Percentiles rank a stretch among this genome's conserved stretches.
These are phyloP conservation scores for Penicillium coprophilum DNA, from an alignment of 495 filamentous ascomycete species.

Conservation along the genomic window DNA sequence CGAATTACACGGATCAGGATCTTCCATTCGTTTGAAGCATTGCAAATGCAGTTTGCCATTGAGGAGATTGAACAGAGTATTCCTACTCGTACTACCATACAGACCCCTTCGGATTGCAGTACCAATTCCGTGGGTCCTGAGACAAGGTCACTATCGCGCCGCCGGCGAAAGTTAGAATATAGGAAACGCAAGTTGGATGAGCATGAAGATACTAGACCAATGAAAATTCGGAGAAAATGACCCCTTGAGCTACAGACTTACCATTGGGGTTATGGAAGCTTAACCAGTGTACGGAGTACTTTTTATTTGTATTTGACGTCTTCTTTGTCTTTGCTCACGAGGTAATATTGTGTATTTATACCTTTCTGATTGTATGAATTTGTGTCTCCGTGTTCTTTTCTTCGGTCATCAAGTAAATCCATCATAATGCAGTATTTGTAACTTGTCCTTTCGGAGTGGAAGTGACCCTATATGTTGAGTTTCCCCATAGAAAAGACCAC, in stretches of 20 bases:
- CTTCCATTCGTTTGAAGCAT: neutral
- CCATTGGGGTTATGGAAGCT: neutral
- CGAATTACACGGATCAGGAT: neutral
- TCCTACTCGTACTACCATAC: neutral
- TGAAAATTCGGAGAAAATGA: neutral
- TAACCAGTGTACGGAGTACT: neutral
- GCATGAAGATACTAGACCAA: neutral
- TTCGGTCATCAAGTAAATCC: too few species aligned
- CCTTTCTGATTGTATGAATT: neutral
- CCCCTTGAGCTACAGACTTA: neutral
- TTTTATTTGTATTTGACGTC: neutral
- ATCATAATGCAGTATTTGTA: too few species aligned
- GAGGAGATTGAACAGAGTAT: neutral
- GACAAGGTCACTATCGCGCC: neutral
- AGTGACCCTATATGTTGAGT: neutral
- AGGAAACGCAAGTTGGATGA: neutral
- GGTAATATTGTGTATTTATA: neutral
- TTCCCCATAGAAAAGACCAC: neutral
- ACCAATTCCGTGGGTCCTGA: neutral
- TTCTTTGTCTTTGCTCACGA: neutral
- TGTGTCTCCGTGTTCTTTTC: too few species aligned
- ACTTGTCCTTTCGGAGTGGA: too few species aligned
- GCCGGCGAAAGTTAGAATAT: neutral
- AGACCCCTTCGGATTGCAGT: neutral
- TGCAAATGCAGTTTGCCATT: conserved; percentile 5